Evolutionary conservation across 768 basidiomycete species (phyloP), one percentile per base, ranked within the genome.

Genomic region (Sporobolomyces phaffii): DNA sequence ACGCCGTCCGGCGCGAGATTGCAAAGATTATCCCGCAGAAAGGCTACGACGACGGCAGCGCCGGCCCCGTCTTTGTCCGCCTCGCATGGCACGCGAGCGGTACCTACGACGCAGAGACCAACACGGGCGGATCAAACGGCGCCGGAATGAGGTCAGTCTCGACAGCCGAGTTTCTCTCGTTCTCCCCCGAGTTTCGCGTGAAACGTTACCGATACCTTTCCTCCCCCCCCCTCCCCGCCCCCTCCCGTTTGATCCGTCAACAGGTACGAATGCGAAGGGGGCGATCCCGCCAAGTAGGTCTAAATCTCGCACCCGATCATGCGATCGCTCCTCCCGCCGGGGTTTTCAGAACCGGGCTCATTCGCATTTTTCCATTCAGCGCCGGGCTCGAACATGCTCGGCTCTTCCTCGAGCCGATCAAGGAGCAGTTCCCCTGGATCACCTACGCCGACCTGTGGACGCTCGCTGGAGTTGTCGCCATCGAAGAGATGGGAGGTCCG

Each of bases 31-130:
- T 69, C 51, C 41, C 60, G 56, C 61, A 73, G 44, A 86, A 82
- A 51, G 84, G 84, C 38, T 96, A 97, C 79, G 94, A 98, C 77
- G 93, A 92, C 74, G 91, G 91, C n/a, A 90, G 88, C 4, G 90
- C 85, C 18, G 76, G 75, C 2, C 76, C 75, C 8, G 66, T 73
- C 28, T 63, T 76, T 14, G 74, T 73, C 64, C 54, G 69, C 22
- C 62, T 75, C 33, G 71, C 71, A 10, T 75, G 74, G 72, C 75
- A 75, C 62, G 68, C 70, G 0, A 58, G 26, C 17, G 62, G 62
- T 0, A 69, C 61, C 9, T 61, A 61, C 56, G 69, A 68, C 51
- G 53, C 50, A 29, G 31, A 76, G 47, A 73, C 76, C 89, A 90
- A 76, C 50, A 77, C 78, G 24, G 80, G 80, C 51, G 80, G 80